Evolutionary conservation across 1,139 yeast species (phyloP).

Genomic region (Hyphopichia fennica): DNA sequence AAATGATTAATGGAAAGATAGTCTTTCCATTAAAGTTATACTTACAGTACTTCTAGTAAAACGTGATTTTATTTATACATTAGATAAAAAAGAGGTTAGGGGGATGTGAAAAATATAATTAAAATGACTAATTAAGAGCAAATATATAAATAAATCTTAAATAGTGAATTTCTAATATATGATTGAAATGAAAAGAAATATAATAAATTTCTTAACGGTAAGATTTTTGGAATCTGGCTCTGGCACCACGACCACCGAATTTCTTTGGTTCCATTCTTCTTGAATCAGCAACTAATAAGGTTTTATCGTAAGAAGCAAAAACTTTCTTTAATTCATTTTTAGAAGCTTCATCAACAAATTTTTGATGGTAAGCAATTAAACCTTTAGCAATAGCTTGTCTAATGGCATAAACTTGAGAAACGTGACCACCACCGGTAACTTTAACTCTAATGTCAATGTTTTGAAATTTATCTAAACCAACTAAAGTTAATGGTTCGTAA

Average conservation of each 20-base stretch:
- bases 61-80: slow-evolving; percentile 12
- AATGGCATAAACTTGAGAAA: slow-evolving; percentile 98
- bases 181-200: slow-evolving; percentile 2
- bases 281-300: slow-evolving; percentile 98
- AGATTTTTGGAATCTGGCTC: slow-evolving; percentile 99
- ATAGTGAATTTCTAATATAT: not conserved
- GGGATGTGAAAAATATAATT: not conserved
- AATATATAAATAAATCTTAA: not conserved
- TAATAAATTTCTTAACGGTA: slow-evolving; percentile 74
- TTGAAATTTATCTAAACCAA: slow-evolving; percentile 98
- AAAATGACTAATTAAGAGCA: not conserved
- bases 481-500: slow-evolving; percentile 98
- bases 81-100: slow-evolving; percentile 8
- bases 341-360: slow-evolving; percentile 98
- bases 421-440: slow-evolving; percentile 99
- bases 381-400: slow-evolving; percentile 99
- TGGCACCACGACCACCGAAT: slow-evolving; percentile 99
- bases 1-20: too few relatives aligned
- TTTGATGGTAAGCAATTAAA: slow-evolving; percentile 98
- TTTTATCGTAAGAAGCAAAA: slow-evolving; percentile 97
- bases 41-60: too few relatives aligned
- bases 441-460: slow-evolving; percentile 98
- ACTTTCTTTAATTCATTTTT: slow-evolving; percentile 99
- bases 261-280: slow-evolving; percentile 99
- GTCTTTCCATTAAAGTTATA: too few relatives aligned